Evolutionary conservation across 371 early-diverging fungal genomes (phyloP), one percentile per base, ranked within the genome.

Genomic region (Mucor racemosus): DNA sequence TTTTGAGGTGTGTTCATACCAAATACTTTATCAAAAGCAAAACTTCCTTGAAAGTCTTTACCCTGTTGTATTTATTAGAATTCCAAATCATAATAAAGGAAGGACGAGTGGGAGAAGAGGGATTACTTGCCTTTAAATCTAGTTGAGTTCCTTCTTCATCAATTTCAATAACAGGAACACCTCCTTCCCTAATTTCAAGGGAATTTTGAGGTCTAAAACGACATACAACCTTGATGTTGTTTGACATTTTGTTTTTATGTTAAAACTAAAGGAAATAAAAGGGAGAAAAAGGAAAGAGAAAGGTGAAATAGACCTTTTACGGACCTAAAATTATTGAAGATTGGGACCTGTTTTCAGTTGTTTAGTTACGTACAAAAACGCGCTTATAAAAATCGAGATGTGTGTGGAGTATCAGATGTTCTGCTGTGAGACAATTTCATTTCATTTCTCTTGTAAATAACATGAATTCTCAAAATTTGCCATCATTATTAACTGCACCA

Each of bases 121-220:
- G 3, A 26, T 15, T 59, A 53, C 53, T 21, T 1, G 85, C 90
- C 74, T 92, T 88, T 64, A 96, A 84, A 66, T 86, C 84, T 44
- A 95, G 88, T 33, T 86, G 76, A 38, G 91, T 90, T 10, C 88
- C 91, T 70, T 94, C 93, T 59, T 96, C 95, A 69, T 90, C 89
- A 67, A 94, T 89, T 15, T 85, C 77, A 72, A 98, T 86, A 60
- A 95, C 89, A 62, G 91, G 91, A 41, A 88, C 90, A 67, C 97
- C 97, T 62, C 95, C 95, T 70, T 97, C 94, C 67, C 83, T 85
- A 61, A 91, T 89, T 85, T 98, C 99, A 34, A 93, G 77, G 60
- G 88, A 81, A 80, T 98, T 98, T 73, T 96, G 96, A 53, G 99
- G 99, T 56, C 98, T 88, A 81, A 99, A 97, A 64, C 99, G 93